Percentiles rank a stretch among this genome's conserved stretches.
phyloP scores from a whole-genome alignment of 371 early-diverging fungal species.

The Rhizopus delemar region DNA sequence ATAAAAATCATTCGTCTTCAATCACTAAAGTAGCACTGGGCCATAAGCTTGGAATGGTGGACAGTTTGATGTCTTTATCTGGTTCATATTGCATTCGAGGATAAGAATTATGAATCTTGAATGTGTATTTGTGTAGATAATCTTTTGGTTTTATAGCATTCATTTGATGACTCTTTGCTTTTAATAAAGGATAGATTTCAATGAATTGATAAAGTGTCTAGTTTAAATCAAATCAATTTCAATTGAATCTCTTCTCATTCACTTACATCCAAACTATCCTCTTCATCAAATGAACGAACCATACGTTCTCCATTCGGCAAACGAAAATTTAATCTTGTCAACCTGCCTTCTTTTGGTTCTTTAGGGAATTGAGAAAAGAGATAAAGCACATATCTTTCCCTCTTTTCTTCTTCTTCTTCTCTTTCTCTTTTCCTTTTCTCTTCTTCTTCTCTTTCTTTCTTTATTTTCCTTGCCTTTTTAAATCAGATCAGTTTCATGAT shows the following conservation, averaged over 20 bases:
- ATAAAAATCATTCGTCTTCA: slow-evolving; percentile 12
- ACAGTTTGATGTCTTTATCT: slow-evolving; percentile 22
- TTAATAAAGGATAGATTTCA: slow-evolving; percentile 72
- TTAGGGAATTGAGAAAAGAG: slow-evolving; percentile 43
- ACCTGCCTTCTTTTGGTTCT: slow-evolving; percentile 55
- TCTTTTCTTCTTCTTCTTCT: slow-evolving; percentile 34
- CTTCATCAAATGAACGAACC: slow-evolving; percentile 65
- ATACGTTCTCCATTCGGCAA: slow-evolving; percentile 68
- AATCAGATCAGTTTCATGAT: slow-evolving; percentile 26
- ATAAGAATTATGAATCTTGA: slow-evolving; percentile 72
- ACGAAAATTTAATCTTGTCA: slow-evolving; percentile 64
- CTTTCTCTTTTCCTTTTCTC: slow-evolving; percentile 32
- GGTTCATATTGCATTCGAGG: slow-evolving; percentile 64
- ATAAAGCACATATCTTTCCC: slow-evolving; percentile 35
- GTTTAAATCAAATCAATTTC: not conserved
- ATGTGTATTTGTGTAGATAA: slow-evolving; percentile 66
- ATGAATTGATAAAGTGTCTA: slow-evolving; percentile 65
- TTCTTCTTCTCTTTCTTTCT: slow-evolving; percentile 56
- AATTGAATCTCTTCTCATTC: not conserved
- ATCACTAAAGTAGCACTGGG: slow-evolving; percentile 70
- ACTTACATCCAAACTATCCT: slow-evolving; percentile 62
- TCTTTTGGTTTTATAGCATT: slow-evolving; percentile 38
- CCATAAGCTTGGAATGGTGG: slow-evolving; percentile 60
- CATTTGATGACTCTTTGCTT: slow-evolving; percentile 45
- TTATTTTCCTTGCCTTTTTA: slow-evolving; percentile 6